These are phyloP conservation scores for Heritiera littoralis DNA, from an alignment of 345 rosid species.

Conservation along the genomic window DNA sequence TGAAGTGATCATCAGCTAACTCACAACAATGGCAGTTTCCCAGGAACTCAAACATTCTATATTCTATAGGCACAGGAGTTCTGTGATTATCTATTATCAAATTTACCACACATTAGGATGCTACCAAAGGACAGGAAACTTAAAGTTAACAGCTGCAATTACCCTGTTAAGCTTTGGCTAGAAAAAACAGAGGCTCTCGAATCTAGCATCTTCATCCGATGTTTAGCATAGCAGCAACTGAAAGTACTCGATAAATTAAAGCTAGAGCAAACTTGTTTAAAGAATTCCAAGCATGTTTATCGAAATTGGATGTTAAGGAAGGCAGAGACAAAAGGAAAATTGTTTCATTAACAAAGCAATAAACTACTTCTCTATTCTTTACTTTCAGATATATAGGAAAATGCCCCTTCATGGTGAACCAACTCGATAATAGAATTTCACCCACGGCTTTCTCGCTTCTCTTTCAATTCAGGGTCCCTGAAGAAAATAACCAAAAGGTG, in stretches of 20 bases:
- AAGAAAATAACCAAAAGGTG: conserved; percentile 15
- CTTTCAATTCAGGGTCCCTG: conserved; percentile 73
- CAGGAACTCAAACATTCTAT: background rate
- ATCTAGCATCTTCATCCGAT: background rate
- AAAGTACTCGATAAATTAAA: background rate
- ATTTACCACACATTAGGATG: background rate
- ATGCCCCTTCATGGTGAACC: background rate
- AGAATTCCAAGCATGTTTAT: background rate
- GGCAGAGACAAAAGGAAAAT: background rate
- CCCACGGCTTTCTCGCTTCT: conserved; percentile 42
- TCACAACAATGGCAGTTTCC: background rate
- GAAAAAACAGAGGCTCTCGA: background rate
- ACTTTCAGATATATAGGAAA: background rate
- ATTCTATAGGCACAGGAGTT: background rate
- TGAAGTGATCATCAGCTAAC: background rate
- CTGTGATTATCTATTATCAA: background rate
- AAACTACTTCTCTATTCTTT: background rate
- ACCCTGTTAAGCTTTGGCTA: background rate
- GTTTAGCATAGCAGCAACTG: conserved; percentile 2
- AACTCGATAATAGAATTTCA: conserved; percentile 22
- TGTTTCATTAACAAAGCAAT: background rate
- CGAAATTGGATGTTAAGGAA: background rate
- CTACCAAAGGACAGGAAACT: background rate
- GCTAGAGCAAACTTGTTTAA: background rate
- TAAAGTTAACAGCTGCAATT: background rate